These are phyloP conservation scores for Saccharomycopsis vini DNA, from an alignment of 805 yeast genomes.

Conservation along the genomic window DNA sequence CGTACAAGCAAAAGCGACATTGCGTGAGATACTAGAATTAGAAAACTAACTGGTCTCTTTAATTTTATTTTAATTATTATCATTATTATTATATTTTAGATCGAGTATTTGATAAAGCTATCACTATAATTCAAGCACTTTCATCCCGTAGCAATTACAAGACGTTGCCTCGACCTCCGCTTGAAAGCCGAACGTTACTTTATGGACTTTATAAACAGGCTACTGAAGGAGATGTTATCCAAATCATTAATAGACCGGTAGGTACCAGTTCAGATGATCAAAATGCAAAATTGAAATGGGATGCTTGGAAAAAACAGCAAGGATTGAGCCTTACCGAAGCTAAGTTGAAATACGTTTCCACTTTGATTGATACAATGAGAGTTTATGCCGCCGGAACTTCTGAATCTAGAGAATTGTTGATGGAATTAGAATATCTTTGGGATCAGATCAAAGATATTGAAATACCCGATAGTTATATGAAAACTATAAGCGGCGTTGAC, in stretches of 20 bases:
- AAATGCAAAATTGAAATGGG: slow-evolving; percentile 68
- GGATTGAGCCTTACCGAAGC: slow-evolving; percentile 66
- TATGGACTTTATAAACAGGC: slow-evolving; percentile 87
- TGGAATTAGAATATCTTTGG: slow-evolving; percentile 68
- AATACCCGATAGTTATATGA: too few species aligned
- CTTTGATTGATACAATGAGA: slow-evolving; percentile 60
- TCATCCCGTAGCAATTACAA: slow-evolving; percentile 56
- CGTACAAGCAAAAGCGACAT: too few species aligned
- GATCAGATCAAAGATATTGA: slow-evolving; percentile 45
- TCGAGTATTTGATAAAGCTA: slow-evolving; percentile 75
- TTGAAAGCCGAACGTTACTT: slow-evolving; percentile 54
- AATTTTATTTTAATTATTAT: too few species aligned
- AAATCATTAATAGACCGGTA: slow-evolving; percentile 55
- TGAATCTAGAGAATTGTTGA: slow-evolving; percentile 55
- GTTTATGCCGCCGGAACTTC: slow-evolving; percentile 57
- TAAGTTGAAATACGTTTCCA: slow-evolving; percentile 58
- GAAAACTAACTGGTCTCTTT: background rate
- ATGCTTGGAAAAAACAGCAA: slow-evolving; percentile 73
- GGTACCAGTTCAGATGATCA: slow-evolving; percentile 55
- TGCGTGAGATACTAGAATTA: background rate
- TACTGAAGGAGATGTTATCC: slow-evolving; percentile 75
- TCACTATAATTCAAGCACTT: slow-evolving; percentile 65
- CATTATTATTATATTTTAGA: slow-evolving; percentile 40
- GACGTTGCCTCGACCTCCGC: slow-evolving; percentile 67
- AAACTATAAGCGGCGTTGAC: too few species aligned